Conservation (phyloP, 1,284 basidiomycete genomes). For the Cystobasidium sp. region DNA sequence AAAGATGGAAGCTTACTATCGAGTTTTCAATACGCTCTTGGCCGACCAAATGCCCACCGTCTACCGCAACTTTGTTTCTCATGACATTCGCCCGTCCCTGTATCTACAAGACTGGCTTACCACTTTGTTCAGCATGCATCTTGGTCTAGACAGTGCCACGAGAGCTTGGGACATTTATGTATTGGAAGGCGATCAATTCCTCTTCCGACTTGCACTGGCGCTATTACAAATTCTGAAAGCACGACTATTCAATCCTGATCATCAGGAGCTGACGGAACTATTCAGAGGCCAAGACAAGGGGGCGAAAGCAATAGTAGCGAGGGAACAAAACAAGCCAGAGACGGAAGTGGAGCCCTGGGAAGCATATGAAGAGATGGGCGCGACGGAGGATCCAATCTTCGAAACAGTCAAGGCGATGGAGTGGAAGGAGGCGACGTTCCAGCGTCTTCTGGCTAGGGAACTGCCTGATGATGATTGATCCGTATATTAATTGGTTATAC, state of each 20-base stretch:
- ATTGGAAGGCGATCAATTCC: conserved; percentile 83
- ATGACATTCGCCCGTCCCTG: conserved; percentile 76
- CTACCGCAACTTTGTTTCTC: conserved; percentile 93
- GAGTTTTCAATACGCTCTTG: conserved; percentile 88
- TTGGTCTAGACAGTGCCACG: conserved; percentile 53
- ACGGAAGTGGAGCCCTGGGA: conserved; percentile 66
- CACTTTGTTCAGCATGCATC: conserved; percentile 63
- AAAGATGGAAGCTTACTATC: conserved; percentile 57
- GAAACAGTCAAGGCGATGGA: conserved; percentile 76
- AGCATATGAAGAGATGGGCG: conserved; percentile 83
- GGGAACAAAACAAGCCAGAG: conserved; percentile 54
- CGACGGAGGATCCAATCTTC: conserved; percentile 81
- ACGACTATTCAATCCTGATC: conserved; percentile 81
- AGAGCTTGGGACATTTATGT: conserved; percentile 65
- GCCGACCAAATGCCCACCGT: conserved; percentile 94
- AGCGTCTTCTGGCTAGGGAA: conserved; percentile 78
- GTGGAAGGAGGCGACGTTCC: conserved; percentile 90
- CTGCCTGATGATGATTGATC: conserved; percentile 67
- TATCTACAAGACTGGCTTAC: conserved; percentile 78
- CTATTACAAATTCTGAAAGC: conserved; percentile 84
- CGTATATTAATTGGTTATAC: background rate
- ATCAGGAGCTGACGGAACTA: conserved; percentile 71
- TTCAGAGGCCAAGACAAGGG: conserved; percentile 52
- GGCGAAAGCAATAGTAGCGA: conserved; percentile 50
- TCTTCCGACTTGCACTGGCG: conserved; percentile 79